These are phyloP conservation scores for Helichrysum umbraculigerum DNA, from an alignment of 129 eudicot genomes.

Conservation along the genomic window DNA sequence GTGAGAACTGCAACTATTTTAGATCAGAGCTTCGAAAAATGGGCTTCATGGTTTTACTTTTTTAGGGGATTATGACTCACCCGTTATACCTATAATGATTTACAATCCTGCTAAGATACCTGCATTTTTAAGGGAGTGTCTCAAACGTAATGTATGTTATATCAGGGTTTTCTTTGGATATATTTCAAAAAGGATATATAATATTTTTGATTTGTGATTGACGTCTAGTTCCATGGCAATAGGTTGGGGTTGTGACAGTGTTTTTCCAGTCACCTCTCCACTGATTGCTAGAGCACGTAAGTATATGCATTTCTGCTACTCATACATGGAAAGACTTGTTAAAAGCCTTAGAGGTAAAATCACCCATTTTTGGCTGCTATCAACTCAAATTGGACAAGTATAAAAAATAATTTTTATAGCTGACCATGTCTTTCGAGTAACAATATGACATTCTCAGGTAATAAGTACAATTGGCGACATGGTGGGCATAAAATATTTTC, in stretches of 20 bases:
- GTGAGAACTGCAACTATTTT: slow-evolving; percentile 86
- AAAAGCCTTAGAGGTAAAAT: slow-evolving; percentile 53
- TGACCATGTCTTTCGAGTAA: neutral
- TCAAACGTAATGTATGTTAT: slow-evolving; percentile 59
- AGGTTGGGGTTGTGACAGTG: slow-evolving; percentile 64
- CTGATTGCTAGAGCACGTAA: slow-evolving; percentile 81
- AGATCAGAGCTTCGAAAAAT: slow-evolving; percentile 80
- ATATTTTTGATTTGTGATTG: no score
- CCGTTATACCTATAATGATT: slow-evolving; percentile 94
- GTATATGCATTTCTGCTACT: slow-evolving; percentile 90
- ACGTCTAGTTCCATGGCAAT: no score
- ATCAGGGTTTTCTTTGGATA: neutral
- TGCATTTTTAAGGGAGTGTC: slow-evolving; percentile 91
- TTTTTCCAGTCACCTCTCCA: slow-evolving; percentile 85
- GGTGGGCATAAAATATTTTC: slow-evolving; percentile 89
- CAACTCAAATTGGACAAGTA: no score
- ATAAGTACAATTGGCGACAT: slow-evolving; percentile 83
- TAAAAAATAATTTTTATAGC: no score
- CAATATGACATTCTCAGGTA: slow-evolving; percentile 46
- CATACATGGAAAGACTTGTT: slow-evolving; percentile 83
- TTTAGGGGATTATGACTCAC: slow-evolving; percentile 89
- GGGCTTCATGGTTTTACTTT: slow-evolving; percentile 92
- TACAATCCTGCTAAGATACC: slow-evolving; percentile 91
- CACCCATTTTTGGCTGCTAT: no score
- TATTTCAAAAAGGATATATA: no score